These are phyloP conservation scores for Dioscorea zingiberensis DNA, from an alignment of 106 monocot species.

Conservation along the genomic window DNA sequence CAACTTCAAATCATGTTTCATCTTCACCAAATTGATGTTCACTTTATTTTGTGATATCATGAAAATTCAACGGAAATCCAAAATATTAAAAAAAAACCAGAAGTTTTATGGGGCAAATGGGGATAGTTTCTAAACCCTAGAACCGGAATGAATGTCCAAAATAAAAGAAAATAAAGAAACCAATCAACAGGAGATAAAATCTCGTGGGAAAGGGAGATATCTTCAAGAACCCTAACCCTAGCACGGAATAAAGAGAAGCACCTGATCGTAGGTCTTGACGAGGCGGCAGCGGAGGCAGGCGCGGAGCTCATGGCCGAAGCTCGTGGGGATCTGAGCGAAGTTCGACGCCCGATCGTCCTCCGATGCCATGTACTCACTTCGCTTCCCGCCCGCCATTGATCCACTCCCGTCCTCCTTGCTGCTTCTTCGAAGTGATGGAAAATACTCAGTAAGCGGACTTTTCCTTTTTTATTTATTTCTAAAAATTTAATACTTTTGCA, in stretches of 20 bases:
- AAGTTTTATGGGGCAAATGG: background rate
- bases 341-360: slow-evolving; percentile 39
- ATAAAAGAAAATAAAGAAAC: too few species aligned
- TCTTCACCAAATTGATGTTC: too few species aligned
- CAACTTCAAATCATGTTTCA: background rate
- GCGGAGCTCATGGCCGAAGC: slow-evolving; percentile 93
- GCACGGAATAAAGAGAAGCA: background rate
- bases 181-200: background rate
- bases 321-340: slow-evolving; percentile 98
- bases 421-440: too few species aligned
- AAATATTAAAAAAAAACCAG: background rate
- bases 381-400: slow-evolving; percentile 40
- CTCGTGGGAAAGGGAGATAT: background rate
- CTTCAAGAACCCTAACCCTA: slow-evolving; percentile 1
- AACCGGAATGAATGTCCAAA: background rate
- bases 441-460: too few species aligned
- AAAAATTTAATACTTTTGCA: too few species aligned
- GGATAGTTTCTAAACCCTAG: background rate
- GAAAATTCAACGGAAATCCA: background rate
- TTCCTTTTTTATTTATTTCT: too few species aligned
- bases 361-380: slow-evolving; percentile 31
- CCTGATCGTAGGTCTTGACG: slow-evolving; percentile 98
- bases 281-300: slow-evolving; percentile 96
- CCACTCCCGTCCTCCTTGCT: too few species aligned
- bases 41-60: background rate